A percentile compares a stretch with the other conserved stretches of the same genome.
Evolutionary conservation across 2,329 filamentous ascomycete genomes (phyloP).

Genomic region (Trichoderma arundinaceum): DNA sequence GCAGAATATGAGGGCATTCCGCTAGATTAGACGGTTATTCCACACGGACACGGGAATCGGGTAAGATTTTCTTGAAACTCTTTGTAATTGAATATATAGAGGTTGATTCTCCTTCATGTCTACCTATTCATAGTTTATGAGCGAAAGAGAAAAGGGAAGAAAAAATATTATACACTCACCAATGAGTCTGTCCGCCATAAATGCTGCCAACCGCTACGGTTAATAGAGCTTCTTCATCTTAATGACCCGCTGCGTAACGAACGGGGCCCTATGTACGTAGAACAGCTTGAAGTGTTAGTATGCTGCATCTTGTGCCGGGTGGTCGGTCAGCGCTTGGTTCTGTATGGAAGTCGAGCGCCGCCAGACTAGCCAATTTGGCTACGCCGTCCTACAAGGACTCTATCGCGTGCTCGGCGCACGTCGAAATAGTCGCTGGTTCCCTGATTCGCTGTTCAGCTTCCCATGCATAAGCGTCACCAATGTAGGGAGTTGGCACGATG

Average conservation of each 20-base stretch:
- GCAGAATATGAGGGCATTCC: slow-evolving; percentile 89
- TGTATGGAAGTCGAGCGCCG: slow-evolving; percentile 3
- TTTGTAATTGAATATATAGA: too few relatives aligned
- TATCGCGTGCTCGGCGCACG: slow-evolving; percentile 24
- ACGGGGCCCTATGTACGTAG: not conserved
- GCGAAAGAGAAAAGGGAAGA: too few relatives aligned
- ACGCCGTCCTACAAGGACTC: slow-evolving; percentile 9
- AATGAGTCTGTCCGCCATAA: too few relatives aligned
- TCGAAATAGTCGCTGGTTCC: not conserved
- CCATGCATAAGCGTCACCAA: too few relatives aligned
- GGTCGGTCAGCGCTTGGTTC: not conserved
- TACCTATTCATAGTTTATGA: too few relatives aligned
- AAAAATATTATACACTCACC: too few relatives aligned
- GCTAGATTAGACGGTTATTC: slow-evolving; percentile 24
- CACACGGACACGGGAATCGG: not conserved
- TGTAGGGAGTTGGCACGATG: not conserved
- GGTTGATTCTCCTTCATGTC: too few relatives aligned
- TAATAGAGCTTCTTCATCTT: too few relatives aligned
- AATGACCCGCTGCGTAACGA: too few relatives aligned
- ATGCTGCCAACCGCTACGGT: too few relatives aligned
- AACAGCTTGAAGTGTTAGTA: not conserved
- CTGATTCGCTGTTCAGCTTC: not conserved
- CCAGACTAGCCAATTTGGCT: not conserved
- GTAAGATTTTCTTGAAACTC: not conserved
- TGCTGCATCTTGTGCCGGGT: not conserved